Conservation (phyloP, 495 filamentous ascomycete species). For the Trichoderma gamsii region DNA sequence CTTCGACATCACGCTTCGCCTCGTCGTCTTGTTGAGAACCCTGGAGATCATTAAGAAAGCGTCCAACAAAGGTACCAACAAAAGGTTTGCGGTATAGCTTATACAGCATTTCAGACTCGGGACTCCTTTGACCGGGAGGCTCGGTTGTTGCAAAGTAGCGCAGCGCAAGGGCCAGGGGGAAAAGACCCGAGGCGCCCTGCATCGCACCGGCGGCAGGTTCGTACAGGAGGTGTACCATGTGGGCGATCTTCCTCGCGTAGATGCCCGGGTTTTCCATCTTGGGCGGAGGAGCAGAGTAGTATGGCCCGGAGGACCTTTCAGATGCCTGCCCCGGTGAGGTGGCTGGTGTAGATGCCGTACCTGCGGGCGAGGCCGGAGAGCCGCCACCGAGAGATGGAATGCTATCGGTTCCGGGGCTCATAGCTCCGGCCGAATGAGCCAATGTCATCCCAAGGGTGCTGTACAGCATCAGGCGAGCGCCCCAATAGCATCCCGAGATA, state of each 20-base stretch:
- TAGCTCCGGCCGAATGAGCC: background rate
- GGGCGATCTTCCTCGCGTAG: background rate
- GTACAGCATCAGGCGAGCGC: slow-evolving; percentile 7
- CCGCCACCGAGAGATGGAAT: background rate
- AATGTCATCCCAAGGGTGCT: slow-evolving; percentile 2
- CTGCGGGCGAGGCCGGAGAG: background rate
- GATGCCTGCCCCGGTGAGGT: background rate
- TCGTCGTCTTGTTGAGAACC: background rate
- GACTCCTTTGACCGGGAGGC: background rate
- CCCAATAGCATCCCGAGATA: background rate
- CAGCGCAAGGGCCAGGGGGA: slow-evolving; percentile 4
- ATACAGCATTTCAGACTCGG: background rate
- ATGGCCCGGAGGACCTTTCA: background rate
- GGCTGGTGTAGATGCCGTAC: background rate
- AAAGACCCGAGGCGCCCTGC: slow-evolving; percentile 1
- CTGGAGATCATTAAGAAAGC: background rate
- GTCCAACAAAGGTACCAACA: slow-evolving; percentile 4
- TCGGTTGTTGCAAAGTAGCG: slow-evolving; percentile 2
- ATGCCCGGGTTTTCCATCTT: background rate
- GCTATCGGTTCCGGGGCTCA: background rate
- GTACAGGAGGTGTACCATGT: background rate
- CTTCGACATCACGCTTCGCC: background rate
- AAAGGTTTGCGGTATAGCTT: background rate
- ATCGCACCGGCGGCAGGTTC: background rate
- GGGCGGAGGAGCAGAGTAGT: background rate